Conservation (phyloP, 768 basidiomycete genomes). For the Austroboletus festivus region DNA sequence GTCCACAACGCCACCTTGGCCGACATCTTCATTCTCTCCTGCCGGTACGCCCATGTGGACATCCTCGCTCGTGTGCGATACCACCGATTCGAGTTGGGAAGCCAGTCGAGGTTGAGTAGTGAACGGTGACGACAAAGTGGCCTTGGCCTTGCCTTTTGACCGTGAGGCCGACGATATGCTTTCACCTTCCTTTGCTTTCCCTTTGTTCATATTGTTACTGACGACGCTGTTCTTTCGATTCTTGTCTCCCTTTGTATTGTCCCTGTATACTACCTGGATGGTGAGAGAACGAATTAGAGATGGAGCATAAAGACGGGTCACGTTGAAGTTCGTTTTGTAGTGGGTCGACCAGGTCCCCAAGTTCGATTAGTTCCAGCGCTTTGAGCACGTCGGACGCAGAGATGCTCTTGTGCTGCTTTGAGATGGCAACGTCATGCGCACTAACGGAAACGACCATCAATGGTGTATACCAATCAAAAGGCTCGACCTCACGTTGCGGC, state of each 20-base stretch:
- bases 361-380: constrained; percentile 76
- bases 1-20: constrained; percentile 34
- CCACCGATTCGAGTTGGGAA: constrained; percentile 29
- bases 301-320: constrained; percentile 26
- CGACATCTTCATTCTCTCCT: constrained; percentile 30
- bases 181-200: constrained; percentile 32
- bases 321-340: constrained; percentile 65
- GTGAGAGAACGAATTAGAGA: constrained; percentile 2
- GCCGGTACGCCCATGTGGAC: constrained; percentile 20
- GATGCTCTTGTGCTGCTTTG: constrained; percentile 83
- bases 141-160: constrained; percentile 32
- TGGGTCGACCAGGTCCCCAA: constrained; percentile 63
- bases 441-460: constrained; percentile 37
- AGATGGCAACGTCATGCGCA: constrained; percentile 83
- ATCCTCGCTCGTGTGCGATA: constrained; percentile 25
- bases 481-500: constrained; percentile 42
- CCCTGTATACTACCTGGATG: constrained; percentile 54
- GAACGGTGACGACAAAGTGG: constrained; percentile 24
- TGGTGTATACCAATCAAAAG: background rate
- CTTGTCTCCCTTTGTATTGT: constrained; percentile 60
- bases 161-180: constrained; percentile 29
- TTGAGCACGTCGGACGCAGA: constrained; percentile 88
- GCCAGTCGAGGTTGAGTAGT: constrained; percentile 29
- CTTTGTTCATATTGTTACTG: constrained; percentile 27
- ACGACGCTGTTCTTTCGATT: constrained; percentile 30